These are phyloP conservation scores for Uronychia setigera DNA, from an alignment of 73 alveolate species.

Conservation along the genomic window DNA sequence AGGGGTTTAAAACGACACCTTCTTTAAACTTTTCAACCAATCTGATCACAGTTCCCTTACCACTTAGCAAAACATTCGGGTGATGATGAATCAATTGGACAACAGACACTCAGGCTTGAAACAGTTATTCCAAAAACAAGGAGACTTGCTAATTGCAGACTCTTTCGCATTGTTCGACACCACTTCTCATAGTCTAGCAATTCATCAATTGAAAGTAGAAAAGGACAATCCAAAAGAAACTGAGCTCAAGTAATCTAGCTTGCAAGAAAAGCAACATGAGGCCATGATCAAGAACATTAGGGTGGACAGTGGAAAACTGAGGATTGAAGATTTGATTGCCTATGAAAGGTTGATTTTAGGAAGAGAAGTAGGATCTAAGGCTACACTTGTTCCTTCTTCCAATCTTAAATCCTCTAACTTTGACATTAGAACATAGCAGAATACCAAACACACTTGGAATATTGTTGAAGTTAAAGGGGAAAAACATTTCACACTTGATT, in stretches of 20 bases:
- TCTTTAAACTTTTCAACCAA: too few relatives aligned
- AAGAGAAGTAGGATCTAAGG: background rate
- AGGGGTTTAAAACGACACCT: too few relatives aligned
- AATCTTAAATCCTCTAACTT: background rate
- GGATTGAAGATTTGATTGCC: background rate
- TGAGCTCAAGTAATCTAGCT: too few relatives aligned
- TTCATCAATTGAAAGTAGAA: too few relatives aligned
- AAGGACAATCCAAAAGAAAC: too few relatives aligned
- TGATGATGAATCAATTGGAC: background rate
- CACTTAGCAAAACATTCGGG: background rate
- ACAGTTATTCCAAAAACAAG: background rate
- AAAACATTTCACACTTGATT: conserved; percentile 25
- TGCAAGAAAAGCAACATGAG: too few relatives aligned
- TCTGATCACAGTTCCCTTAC: background rate
- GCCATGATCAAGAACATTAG: background rate
- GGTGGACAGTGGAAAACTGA: background rate
- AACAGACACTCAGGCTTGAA: background rate
- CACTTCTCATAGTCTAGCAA: too few relatives aligned
- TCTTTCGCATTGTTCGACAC: too few relatives aligned
- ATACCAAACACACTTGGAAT: conserved; percentile 33
- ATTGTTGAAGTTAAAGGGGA: background rate
- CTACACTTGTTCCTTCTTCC: background rate
- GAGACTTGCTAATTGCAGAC: background rate
- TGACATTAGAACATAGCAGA: background rate
- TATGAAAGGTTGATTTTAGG: background rate